Evolutionary conservation across 352 stramenopile species (phyloP), one percentile per base, ranked within the genome.

Genomic region (Aphanomyces cochlioides): DNA sequence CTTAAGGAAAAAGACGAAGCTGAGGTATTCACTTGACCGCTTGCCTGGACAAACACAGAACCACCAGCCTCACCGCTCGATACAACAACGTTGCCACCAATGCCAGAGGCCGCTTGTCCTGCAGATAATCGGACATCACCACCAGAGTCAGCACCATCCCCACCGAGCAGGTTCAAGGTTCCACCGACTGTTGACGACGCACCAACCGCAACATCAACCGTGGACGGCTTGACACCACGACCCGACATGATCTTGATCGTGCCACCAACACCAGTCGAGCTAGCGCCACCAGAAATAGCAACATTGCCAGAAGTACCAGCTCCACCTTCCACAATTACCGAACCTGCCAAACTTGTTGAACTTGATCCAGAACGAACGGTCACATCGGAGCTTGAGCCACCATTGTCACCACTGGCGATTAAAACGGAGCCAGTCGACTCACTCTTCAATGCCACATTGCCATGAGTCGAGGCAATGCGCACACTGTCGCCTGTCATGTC

Each of bases 51-150:
- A 7, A 37, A 45, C 7, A 43, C 47, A 21, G 70, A 59, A 15
- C 72, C 64, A 54, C 57, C 69, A 38, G 54, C 66, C 12, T 61
- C n/a, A 5, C 74, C 74, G 17, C 50, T 74, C 13, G 63, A 66
- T 15, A 79, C 45, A 39, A 57, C 19, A n/a, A 80, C 68, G 38
- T 72, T 67, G 37, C 77, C 77, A 19, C 77, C 77, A 45, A 28
- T 56, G 1, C 28, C 57, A 36, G 66, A 50, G 7, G 28, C 17
- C 10, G 17, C 28, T 28, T 69, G 13, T 15, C 66, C 66, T 43
- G 48, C 66, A 40, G 56, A 5, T 3, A 67, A 28, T 37, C n/a
- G 19, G 39, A 67, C 8, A n/a, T 8, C 43, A 21, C 60, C 60
- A 17, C 60, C 50, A 12, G 7, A 19, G 8, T 37, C 34, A 17